Conservation (phyloP, 2,329 filamentous ascomycete genomes). For the Penicillium sumatraense region DNA sequence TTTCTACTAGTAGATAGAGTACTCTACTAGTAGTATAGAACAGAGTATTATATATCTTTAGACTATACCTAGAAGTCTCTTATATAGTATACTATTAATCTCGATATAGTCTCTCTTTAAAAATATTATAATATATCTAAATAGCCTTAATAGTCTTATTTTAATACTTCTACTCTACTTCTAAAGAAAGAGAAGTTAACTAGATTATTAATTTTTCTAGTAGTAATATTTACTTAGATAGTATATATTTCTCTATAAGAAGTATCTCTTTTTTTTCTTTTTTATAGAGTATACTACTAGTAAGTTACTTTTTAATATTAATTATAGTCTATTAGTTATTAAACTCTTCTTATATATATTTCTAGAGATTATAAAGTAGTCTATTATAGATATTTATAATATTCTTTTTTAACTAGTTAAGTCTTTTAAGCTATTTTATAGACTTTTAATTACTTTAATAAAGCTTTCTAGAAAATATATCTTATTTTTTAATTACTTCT, state of each 20-base stretch:
- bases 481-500: constrained; percentile 2
- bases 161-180: neutral
- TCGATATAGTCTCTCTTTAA: neutral
- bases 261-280: constrained; percentile 8
- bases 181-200: neutral
- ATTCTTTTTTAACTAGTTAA: constrained; percentile 4
- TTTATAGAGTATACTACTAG: neutral
- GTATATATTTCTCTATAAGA: constrained; percentile 5
- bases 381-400: constrained; percentile 1
- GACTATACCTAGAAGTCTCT: neutral
- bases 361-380: constrained; percentile 6
- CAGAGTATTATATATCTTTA: neutral
- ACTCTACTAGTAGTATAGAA: neutral
- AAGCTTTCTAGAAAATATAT: constrained; percentile 3
- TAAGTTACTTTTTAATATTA: neutral
- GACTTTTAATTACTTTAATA: neutral
- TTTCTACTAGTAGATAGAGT: neutral
- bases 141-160: constrained; percentile 4
- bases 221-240: constrained; percentile 2
- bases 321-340: constrained; percentile 6
- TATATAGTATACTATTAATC: neutral
- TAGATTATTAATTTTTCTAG: constrained; percentile 7
- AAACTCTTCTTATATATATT: constrained; percentile 3
- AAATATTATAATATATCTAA: neutral
- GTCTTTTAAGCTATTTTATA: neutral